phyloP scores from a whole-genome alignment of 305 asterid genomes.

The Petunia hybrid region DNA sequence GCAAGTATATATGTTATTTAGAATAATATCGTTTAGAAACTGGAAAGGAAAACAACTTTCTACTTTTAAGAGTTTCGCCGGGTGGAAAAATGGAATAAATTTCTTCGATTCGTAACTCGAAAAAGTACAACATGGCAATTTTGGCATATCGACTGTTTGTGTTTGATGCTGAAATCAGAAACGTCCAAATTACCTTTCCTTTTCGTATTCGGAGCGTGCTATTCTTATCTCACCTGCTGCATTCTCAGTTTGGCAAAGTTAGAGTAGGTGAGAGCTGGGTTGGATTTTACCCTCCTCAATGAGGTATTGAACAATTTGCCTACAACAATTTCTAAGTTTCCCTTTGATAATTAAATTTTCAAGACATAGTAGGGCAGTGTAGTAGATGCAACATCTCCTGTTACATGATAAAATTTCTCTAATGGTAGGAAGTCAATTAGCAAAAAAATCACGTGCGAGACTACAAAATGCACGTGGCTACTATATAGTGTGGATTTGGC shows the following conservation, averaged over 20 bases:
- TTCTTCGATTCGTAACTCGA: not conserved
- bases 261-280: too few relatives aligned
- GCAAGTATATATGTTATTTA: not conserved
- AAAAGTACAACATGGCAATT: not conserved
- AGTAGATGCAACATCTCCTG: not conserved
- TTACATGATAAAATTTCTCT: not conserved
- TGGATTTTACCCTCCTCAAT: too few relatives aligned
- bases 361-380: not conserved
- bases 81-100: not conserved
- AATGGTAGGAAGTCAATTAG: not conserved
- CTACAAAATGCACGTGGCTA: not conserved
- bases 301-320: too few relatives aligned
- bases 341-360: not conserved
- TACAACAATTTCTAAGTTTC: not conserved
- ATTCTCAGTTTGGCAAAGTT: too few relatives aligned
- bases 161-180: constrained; percentile 13
- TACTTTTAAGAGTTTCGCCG: not conserved
- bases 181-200: not conserved
- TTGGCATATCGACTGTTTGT: not conserved
- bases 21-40: not conserved
- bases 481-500: not conserved
- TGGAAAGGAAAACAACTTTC: not conserved
- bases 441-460: not conserved
- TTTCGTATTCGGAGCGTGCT: not conserved
- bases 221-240: too few relatives aligned